Percentiles rank a stretch among this genome's conserved stretches.
These are phyloP conservation scores for Ascochyta pisi DNA, from an alignment of 2,329 filamentous ascomycete genomes.

Conservation along the genomic window DNA sequence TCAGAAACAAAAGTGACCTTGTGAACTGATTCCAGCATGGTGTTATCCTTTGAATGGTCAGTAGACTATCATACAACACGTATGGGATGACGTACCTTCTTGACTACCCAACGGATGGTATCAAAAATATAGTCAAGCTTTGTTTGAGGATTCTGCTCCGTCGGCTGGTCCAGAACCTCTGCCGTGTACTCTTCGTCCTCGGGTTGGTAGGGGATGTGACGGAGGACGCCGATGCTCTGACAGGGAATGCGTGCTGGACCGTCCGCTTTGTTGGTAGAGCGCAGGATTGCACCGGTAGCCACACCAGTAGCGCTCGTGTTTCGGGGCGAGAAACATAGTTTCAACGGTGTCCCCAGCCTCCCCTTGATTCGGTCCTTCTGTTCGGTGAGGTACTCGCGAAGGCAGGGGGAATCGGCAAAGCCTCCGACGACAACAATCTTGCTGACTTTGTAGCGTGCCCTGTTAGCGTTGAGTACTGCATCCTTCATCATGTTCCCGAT, in stretches of 20 bases:
- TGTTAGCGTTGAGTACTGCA: slow-evolving; percentile 8
- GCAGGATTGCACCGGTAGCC: slow-evolving; percentile 22
- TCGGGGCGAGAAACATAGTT: not conserved
- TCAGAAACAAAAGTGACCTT: slow-evolving; percentile 1
- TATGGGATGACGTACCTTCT: slow-evolving; percentile 9
- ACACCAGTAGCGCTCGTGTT: slow-evolving; percentile 22
- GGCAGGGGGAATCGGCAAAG: slow-evolving; percentile 21
- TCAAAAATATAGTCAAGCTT: slow-evolving; percentile 1
- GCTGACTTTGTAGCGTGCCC: not conserved
- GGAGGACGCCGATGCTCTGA: slow-evolving; percentile 19
- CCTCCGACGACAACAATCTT: slow-evolving; percentile 23
- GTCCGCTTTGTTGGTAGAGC: slow-evolving; percentile 19
- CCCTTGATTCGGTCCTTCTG: not conserved
- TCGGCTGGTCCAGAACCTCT: slow-evolving; percentile 6
- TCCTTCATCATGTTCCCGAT: slow-evolving; percentile 15
- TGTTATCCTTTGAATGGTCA: not conserved
- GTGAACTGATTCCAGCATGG: slow-evolving; percentile 1
- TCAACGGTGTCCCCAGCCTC: not conserved
- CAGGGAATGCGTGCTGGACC: slow-evolving; percentile 18
- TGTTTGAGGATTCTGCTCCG: not conserved
- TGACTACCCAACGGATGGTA: slow-evolving; percentile 25
- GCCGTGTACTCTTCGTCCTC: not conserved
- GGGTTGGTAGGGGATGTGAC: slow-evolving; percentile 9
- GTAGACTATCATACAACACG: not conserved
- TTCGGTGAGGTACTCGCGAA: slow-evolving; percentile 9